phyloP scores from a whole-genome alignment of 768 basidiomycete species.

The Termitomyces heimii region DNA sequence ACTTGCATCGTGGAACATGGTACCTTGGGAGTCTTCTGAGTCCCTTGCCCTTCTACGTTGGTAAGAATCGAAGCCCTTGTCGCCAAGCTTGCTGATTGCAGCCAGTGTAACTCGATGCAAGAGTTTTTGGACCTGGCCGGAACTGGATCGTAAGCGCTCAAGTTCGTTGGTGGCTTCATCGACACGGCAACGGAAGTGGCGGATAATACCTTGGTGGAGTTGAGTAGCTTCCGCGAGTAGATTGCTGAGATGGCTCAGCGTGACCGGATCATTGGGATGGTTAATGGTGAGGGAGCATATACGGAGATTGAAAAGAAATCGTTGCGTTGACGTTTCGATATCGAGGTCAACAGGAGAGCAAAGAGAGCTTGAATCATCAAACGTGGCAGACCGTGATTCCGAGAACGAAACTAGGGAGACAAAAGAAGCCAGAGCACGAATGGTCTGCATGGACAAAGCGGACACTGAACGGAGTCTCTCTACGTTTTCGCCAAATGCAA shows the following conservation, averaged over 20 bases:
- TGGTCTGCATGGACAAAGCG: slow-evolving; percentile 49
- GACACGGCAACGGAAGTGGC: slow-evolving; percentile 46
- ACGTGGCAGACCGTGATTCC: slow-evolving; percentile 21
- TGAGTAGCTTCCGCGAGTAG: slow-evolving; percentile 43
- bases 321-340: slow-evolving; percentile 35
- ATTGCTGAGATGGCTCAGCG: slow-evolving; percentile 37
- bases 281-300: slow-evolving; percentile 36
- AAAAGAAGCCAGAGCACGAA: slow-evolving; percentile 42
- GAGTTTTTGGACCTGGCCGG: slow-evolving; percentile 37
- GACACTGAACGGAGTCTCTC: slow-evolving; percentile 45
- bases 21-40: slow-evolving; percentile 62
- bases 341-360: slow-evolving; percentile 39
- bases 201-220: slow-evolving; percentile 38
- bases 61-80: slow-evolving; percentile 26
- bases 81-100: slow-evolving; percentile 37
- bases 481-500: slow-evolving; percentile 49
- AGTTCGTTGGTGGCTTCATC: slow-evolving; percentile 48
- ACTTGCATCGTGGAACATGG: slow-evolving; percentile 28
- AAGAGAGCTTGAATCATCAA: slow-evolving; percentile 26
- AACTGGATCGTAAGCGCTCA: slow-evolving; percentile 36
- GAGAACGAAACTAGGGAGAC: slow-evolving; percentile 45
- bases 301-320: slow-evolving; percentile 50
- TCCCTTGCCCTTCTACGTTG: slow-evolving; percentile 39
- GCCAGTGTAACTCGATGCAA: slow-evolving; percentile 38
- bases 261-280: slow-evolving; percentile 29